phyloP scores from a whole-genome alignment of 2,329 filamentous ascomycete species.

The Alternaria metachromatica region DNA sequence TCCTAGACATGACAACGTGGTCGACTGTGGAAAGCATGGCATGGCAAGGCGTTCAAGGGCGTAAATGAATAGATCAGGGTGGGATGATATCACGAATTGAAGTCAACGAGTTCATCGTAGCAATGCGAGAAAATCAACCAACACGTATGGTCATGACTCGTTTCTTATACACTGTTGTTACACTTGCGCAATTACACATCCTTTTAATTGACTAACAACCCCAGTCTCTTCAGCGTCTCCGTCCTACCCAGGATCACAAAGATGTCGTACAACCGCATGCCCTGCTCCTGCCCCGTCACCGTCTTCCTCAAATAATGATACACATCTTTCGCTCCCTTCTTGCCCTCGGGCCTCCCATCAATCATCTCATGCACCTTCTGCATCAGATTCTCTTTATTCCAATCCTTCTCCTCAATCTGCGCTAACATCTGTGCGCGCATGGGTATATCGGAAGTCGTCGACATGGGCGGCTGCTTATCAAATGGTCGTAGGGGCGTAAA shows the following conservation, averaged over 20 bases:
- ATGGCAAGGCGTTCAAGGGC: constrained; percentile 13
- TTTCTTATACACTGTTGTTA: not conserved
- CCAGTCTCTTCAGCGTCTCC: constrained; percentile 41
- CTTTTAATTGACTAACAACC: constrained; percentile 9
- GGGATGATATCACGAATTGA: constrained; percentile 3
- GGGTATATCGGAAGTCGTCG: constrained; percentile 23
- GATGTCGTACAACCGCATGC: constrained; percentile 44
- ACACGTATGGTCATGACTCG: not conserved
- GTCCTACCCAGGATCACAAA: constrained; percentile 43
- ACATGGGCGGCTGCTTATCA: constrained; percentile 11
- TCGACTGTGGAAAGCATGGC: constrained; percentile 1
- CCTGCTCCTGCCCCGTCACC: constrained; percentile 40
- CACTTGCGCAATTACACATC: not conserved
- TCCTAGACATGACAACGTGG: not conserved
- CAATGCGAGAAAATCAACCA: not conserved
- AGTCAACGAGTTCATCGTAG: not conserved
- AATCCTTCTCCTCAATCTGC: constrained; percentile 25
- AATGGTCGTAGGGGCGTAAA: constrained; percentile 53
- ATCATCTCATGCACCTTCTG: constrained; percentile 36
- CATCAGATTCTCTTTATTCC: constrained; percentile 36
- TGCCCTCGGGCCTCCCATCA: constrained; percentile 32
- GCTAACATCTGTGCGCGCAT: constrained; percentile 23
- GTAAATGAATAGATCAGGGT: not conserved
- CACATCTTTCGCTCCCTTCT: constrained; percentile 35
- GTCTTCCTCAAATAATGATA: constrained; percentile 44